Percentiles rank a stretch among this genome's conserved stretches.
Conservation (phyloP, 2,329 filamentous ascomycete species). For the Arthrobotrys musiformis region DNA sequence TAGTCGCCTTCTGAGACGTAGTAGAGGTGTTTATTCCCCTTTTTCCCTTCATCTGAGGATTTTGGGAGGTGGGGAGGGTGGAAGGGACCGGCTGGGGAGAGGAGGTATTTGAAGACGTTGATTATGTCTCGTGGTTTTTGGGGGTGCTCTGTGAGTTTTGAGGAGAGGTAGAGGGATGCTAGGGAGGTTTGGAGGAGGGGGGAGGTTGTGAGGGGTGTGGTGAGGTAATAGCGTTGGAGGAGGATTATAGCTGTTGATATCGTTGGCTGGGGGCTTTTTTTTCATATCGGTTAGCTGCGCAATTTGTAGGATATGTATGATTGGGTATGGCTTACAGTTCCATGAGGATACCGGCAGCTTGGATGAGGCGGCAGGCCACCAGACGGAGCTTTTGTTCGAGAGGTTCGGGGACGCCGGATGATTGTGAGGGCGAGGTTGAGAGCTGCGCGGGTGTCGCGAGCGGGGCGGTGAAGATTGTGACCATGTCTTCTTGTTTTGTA, state of each 20-base stretch:
- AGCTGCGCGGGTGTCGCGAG: slow-evolving; percentile 79
- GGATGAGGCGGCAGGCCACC: slow-evolving; percentile 77
- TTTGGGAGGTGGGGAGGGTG: slow-evolving; percentile 63
- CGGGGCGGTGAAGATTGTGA: slow-evolving; percentile 72
- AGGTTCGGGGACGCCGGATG: slow-evolving; percentile 71
- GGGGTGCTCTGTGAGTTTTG: slow-evolving; percentile 79
- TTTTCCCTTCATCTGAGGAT: slow-evolving; percentile 32
- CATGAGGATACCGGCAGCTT: slow-evolving; percentile 82
- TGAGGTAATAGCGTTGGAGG: slow-evolving; percentile 56
- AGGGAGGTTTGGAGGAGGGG: slow-evolving; percentile 78
- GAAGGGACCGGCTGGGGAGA: slow-evolving; percentile 69
- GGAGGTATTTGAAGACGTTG: slow-evolving; percentile 85
- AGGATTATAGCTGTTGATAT: slow-evolving; percentile 58
- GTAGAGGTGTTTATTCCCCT: slow-evolving; percentile 65
- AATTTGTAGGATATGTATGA: not conserved
- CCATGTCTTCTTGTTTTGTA: too few relatives aligned
- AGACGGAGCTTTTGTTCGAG: slow-evolving; percentile 78
- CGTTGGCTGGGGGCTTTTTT: slow-evolving; percentile 57
- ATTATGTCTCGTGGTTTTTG: slow-evolving; percentile 81
- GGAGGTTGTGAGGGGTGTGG: slow-evolving; percentile 49
- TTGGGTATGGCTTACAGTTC: slow-evolving; percentile 74
- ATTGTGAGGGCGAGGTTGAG: slow-evolving; percentile 68
- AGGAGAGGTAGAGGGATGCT: slow-evolving; percentile 79
- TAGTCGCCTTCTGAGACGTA: slow-evolving; percentile 80
- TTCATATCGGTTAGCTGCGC: not conserved